These are phyloP conservation scores for Phytophthora brassicae DNA, from an alignment of 352 stramenopile species.

Conservation along the genomic window DNA sequence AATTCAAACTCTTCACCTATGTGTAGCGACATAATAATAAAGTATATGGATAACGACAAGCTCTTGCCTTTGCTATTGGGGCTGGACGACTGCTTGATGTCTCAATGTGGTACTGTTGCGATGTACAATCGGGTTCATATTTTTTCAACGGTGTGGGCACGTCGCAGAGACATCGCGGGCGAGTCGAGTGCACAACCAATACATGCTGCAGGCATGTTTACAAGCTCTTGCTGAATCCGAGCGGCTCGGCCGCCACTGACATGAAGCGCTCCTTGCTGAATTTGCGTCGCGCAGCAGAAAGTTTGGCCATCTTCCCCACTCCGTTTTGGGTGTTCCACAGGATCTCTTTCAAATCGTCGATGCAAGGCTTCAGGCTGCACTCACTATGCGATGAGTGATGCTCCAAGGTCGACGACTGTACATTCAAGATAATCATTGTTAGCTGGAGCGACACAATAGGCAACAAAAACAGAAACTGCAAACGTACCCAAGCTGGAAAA, in stretches of 20 bases:
- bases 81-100: slow-evolving; percentile 19
- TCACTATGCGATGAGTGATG: slow-evolving; percentile 84
- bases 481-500: slow-evolving; percentile 75
- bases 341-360: slow-evolving; percentile 82
- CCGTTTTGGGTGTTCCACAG: slow-evolving; percentile 72
- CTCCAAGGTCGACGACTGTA: slow-evolving; percentile 66
- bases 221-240: slow-evolving; percentile 51
- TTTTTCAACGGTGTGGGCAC: slow-evolving; percentile 18
- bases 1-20: neutral
- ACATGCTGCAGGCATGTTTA: slow-evolving; percentile 23
- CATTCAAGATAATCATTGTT: slow-evolving; percentile 7
- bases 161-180: slow-evolving; percentile 19
- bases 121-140: slow-evolving; percentile 46
- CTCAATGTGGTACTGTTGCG: slow-evolving; percentile 8
- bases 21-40: slow-evolving; percentile 26
- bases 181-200: too few relatives aligned
- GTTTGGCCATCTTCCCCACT: slow-evolving; percentile 73
- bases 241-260: slow-evolving; percentile 61
- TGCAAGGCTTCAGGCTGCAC: slow-evolving; percentile 47
- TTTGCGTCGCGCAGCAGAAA: slow-evolving; percentile 82
- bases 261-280: slow-evolving; percentile 86
- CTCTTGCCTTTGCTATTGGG: slow-evolving; percentile 17
- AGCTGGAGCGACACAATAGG: slow-evolving; percentile 3
- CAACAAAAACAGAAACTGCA: neutral
- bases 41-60: slow-evolving; percentile 37